Conservation (phyloP, 2,329 filamentous ascomycete species). For the Cryphonectria carpinicola region DNA sequence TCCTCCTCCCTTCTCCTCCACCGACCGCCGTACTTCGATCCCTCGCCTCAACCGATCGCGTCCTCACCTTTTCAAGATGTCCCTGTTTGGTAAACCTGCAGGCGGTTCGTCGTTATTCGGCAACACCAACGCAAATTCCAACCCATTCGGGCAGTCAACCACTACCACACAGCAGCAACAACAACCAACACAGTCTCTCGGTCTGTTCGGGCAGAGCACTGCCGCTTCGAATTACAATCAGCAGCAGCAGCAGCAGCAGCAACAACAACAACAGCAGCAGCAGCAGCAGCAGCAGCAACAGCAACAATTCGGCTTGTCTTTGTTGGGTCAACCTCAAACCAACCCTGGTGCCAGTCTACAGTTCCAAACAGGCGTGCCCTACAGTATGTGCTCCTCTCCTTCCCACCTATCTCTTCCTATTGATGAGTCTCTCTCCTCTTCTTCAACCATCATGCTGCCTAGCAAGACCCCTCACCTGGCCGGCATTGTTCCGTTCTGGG, state of each 20-base stretch:
- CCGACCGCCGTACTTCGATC: neutral
- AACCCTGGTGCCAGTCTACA: conserved; percentile 49
- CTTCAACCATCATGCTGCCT: neutral
- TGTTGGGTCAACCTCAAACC: conserved; percentile 33
- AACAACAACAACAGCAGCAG: conserved; percentile 34
- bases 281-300: conserved; percentile 42
- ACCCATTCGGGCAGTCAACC: conserved; percentile 33
- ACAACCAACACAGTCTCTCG: conserved; percentile 35
- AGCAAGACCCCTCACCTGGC: neutral
- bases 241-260: conserved; percentile 46
- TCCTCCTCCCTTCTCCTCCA: neutral
- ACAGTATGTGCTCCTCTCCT: conserved; percentile 40
- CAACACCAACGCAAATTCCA: conserved; percentile 22
- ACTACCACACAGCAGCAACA: conserved; percentile 37
- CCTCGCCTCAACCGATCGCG: neutral
- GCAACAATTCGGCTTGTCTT: conserved; percentile 34
- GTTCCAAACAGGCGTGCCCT: conserved; percentile 51
- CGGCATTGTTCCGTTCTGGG: conserved; percentile 14
- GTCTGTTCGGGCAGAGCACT: conserved; percentile 45
- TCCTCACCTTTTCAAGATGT: conserved; percentile 17
- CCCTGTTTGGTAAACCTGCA: conserved; percentile 30
- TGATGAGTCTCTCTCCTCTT: neutral
- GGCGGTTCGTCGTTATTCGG: conserved; percentile 35
- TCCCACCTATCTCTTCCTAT: neutral
- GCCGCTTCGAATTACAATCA: conserved; percentile 43